A percentile compares a stretch with the other conserved stretches of the same genome.
Evolutionary conservation across 1,284 basidiomycete species (phyloP).

Genomic region (Heliocybe sulcata): DNA sequence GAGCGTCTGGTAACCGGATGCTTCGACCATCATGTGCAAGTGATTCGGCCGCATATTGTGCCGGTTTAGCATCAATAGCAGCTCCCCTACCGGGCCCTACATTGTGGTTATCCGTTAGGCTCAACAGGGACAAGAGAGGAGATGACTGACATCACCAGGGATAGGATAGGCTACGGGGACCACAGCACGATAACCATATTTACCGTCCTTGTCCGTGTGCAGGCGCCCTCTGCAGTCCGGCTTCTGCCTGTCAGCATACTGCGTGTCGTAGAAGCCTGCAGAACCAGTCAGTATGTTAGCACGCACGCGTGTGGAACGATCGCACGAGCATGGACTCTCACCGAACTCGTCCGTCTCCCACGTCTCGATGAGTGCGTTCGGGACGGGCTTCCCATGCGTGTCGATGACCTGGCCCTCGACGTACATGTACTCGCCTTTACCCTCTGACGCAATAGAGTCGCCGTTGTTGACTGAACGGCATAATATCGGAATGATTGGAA

Average conservation of each 20-base stretch:
- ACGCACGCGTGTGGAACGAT: neutral
- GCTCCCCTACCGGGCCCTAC: conserved; percentile 65
- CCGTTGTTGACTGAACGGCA: conserved; percentile 27
- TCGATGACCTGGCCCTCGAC: conserved; percentile 28
- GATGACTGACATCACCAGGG: conserved; percentile 53
- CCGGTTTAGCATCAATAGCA: conserved; percentile 52
- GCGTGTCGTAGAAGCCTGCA: conserved; percentile 49
- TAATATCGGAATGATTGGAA: neutral
- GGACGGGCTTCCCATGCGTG: conserved; percentile 24
- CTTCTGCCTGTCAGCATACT: conserved; percentile 52
- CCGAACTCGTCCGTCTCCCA: conserved; percentile 32
- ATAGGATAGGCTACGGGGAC: conserved; percentile 79
- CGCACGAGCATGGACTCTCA: conserved; percentile 4
- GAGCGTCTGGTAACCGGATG: conserved; percentile 65
- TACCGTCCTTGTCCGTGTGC: conserved; percentile 54
- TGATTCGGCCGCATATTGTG: conserved; percentile 80
- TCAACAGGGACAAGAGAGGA: neutral
- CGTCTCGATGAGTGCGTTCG: conserved; percentile 27
- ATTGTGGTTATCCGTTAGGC: neutral
- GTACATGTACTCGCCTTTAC: conserved; percentile 31
- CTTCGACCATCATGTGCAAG: conserved; percentile 68
- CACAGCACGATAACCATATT: conserved; percentile 68
- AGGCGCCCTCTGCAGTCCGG: conserved; percentile 79
- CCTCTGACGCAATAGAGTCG: conserved; percentile 37
- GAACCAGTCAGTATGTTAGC: neutral